A percentile compares a stretch with the other conserved stretches of the same genome.
Conservation (phyloP, 1,139 yeast species). For the Kodamaea plutei region DNA sequence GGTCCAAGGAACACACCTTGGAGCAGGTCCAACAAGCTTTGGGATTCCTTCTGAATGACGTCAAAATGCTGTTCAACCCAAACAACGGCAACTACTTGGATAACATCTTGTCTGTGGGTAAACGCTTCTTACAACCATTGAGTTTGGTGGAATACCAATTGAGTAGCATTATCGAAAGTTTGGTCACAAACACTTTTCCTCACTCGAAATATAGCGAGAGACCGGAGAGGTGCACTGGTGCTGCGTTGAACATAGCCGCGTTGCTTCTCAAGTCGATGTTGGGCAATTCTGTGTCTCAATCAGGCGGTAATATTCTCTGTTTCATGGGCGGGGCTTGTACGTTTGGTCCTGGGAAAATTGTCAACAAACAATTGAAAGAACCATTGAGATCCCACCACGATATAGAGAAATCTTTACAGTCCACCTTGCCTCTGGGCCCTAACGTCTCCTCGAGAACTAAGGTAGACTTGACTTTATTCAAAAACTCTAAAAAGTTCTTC, state of each 20-base stretch:
- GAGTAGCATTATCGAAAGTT: constrained; percentile 48
- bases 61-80: constrained; percentile 6
- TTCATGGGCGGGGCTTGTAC: constrained; percentile 62
- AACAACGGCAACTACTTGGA: constrained; percentile 10
- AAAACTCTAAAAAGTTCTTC: constrained; percentile 41
- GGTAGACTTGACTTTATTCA: constrained; percentile 31
- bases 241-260: constrained; percentile 61
- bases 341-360: constrained; percentile 53
- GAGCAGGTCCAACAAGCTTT: constrained; percentile 50
- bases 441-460: constrained; percentile 26
- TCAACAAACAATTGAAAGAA: constrained; percentile 44
- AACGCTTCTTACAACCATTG: constrained; percentile 44
- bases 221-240: constrained; percentile 58
- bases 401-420: constrained; percentile 39
- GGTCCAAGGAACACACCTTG: constrained; percentile 49
- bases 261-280: constrained; percentile 43
- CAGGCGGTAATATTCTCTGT: constrained; percentile 59
- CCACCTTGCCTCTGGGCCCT: constrained; percentile 28
- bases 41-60: constrained; percentile 36
- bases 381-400: constrained; percentile 60
- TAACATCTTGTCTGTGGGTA: constrained; percentile 23
- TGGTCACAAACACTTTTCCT: constrained; percentile 53
- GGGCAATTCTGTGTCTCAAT: constrained; percentile 28
- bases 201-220: constrained; percentile 44
- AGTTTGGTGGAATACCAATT: constrained; percentile 54